phyloP scores from a whole-genome alignment of 2,329 filamentous ascomycete genomes.

The Davidsoniella eucalypti region DNA sequence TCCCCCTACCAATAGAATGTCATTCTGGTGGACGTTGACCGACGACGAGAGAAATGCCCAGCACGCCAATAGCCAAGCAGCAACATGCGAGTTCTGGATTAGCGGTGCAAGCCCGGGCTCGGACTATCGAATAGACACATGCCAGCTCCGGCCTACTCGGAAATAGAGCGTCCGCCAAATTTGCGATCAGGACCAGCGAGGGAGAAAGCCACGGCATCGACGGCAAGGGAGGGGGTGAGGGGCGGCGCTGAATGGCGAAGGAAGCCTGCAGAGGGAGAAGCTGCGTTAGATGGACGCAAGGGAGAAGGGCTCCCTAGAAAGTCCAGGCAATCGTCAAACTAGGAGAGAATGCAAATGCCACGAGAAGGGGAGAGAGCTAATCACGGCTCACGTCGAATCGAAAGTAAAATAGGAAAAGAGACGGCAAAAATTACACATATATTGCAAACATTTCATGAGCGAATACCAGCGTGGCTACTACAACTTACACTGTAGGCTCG shows the following conservation, averaged over 20 bases:
- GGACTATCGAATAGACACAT: no score
- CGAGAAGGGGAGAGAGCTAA: background rate
- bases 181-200: no score
- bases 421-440: no score
- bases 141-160: no score
- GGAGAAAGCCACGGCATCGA: background rate
- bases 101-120: no score
- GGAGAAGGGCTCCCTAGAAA: background rate
- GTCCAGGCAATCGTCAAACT: background rate
- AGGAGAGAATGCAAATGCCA: background rate
- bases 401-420: no score
- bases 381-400: no score
- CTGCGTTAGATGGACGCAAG: background rate
- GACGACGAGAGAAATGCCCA: background rate
- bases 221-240: background rate
- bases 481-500: no score
- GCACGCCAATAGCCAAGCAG: background rate
- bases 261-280: background rate
- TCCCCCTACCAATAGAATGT: background rate
- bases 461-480: no score
- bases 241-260: slow-evolving; percentile 3
- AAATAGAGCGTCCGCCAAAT: no score
- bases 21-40: slow-evolving; percentile 4
- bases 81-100: background rate
- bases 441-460: no score